A percentile compares a stretch with the other conserved stretches of the same genome.
Evolutionary conservation across 2,329 filamentous ascomycete genomes (phyloP).

Genomic region (Exserohilum turcica): DNA sequence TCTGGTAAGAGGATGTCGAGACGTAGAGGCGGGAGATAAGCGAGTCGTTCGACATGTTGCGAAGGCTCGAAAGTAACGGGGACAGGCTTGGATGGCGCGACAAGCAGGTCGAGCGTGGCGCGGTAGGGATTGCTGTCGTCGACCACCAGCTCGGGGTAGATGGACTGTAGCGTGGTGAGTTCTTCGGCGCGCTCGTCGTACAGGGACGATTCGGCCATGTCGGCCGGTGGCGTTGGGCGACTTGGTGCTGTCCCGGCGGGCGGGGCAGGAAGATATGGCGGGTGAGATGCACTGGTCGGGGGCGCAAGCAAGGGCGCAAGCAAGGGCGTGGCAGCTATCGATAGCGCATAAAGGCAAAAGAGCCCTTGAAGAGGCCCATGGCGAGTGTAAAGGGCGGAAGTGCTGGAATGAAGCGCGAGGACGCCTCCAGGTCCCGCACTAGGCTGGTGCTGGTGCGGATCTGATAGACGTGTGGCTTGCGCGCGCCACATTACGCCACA

Average conservation of each 20-base stretch:
- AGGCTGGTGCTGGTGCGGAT: background rate
- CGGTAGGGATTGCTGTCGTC: constrained; percentile 50
- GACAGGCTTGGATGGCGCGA: constrained; percentile 61
- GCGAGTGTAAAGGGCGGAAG: constrained; percentile 9
- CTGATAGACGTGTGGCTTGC: background rate
- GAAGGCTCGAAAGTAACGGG: constrained; percentile 33
- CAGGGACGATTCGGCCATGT: constrained; percentile 29
- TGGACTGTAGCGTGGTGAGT: constrained; percentile 63
- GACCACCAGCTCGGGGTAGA: constrained; percentile 64
- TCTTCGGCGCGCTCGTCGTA: constrained; percentile 66
- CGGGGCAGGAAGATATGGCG: constrained; percentile 12
- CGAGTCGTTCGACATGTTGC: constrained; percentile 53
- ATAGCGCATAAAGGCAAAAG: constrained; percentile 16
- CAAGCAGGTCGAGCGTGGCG: constrained; percentile 61
- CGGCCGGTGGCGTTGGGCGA: background rate
- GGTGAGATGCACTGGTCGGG: constrained; percentile 10
- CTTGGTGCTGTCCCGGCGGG: background rate
- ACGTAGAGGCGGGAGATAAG: constrained; percentile 62
- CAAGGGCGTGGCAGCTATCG: constrained; percentile 16
- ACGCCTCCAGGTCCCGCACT: background rate
- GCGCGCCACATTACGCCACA: too few relatives aligned
- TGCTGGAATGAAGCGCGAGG: background rate
- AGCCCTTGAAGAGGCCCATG: constrained; percentile 23
- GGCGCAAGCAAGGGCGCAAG: too few relatives aligned
- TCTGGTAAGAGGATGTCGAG: constrained; percentile 60